Evolutionary conservation across 352 stramenopile species (phyloP).

Genomic region (Phytophthora citricola): DNA sequence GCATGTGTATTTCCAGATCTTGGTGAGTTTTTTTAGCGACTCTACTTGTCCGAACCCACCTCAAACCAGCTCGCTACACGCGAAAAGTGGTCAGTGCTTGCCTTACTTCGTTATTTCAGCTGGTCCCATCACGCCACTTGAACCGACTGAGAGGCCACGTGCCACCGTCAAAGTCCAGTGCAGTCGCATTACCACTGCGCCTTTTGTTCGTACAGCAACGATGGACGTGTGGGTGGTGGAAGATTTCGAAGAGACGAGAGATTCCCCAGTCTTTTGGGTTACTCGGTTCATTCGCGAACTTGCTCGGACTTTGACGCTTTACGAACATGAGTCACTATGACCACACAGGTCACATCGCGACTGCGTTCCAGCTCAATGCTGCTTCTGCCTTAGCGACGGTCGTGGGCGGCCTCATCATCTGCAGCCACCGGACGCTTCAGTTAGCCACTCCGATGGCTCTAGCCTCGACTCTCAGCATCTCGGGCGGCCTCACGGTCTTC

Average conservation of each 20-base stretch:
- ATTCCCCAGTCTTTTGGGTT: not conserved
- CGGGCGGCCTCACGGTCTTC: slow-evolving; percentile 75
- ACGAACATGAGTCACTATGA: slow-evolving; percentile 7
- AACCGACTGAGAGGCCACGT: slow-evolving; percentile 8
- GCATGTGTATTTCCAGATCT: not conserved
- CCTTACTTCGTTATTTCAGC: slow-evolving; percentile 4
- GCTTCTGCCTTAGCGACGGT: slow-evolving; percentile 56
- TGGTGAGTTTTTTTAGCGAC: too few relatives aligned
- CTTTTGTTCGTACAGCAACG: slow-evolving; percentile 12
- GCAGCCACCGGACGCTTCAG: slow-evolving; percentile 54
- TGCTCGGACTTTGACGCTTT: not conserved
- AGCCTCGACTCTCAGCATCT: slow-evolving; percentile 63
- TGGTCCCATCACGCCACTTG: slow-evolving; percentile 26
- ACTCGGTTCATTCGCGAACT: slow-evolving; percentile 22
- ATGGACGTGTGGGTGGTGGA: slow-evolving; percentile 3
- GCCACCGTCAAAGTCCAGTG: slow-evolving; percentile 16
- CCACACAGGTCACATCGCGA: slow-evolving; percentile 9
- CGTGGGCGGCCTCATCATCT: slow-evolving; percentile 65
- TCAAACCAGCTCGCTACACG: not conserved
- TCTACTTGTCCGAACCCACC: slow-evolving; percentile 6
- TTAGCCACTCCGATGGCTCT: slow-evolving; percentile 61
- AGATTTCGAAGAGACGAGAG: slow-evolving; percentile 13
- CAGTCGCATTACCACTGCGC: slow-evolving; percentile 17
- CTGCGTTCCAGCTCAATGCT: slow-evolving; percentile 51
- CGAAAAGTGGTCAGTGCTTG: not conserved